Percentiles rank a stretch among this genome's conserved stretches.
Evolutionary conservation across 2,329 filamentous ascomycete genomes (phyloP).

Genomic region (Phoma sp.): DNA sequence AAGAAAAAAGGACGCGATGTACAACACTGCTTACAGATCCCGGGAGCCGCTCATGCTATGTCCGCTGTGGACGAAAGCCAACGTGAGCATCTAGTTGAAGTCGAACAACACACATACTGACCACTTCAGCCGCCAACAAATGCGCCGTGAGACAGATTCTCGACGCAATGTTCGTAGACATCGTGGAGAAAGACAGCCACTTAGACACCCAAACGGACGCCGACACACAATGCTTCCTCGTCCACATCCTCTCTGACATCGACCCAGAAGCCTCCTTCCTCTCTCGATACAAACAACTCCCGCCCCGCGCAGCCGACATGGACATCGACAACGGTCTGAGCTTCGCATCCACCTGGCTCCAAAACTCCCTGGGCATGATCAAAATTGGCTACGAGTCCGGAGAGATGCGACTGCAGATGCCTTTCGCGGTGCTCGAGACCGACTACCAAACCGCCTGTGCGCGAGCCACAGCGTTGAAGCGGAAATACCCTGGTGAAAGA

Average conservation of each 20-base stretch:
- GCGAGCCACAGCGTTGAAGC: neutral
- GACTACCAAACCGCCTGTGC: neutral
- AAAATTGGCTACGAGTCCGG: neutral
- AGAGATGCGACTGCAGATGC: neutral
- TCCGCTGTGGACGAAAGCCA: neutral
- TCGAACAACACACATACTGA: neutral
- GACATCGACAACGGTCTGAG: neutral
- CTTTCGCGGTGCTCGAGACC: neutral
- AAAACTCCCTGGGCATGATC: neutral
- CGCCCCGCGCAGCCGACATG: neutral
- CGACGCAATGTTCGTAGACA: neutral
- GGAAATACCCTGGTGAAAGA: neutral
- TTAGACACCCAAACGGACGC: neutral
- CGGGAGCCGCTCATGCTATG: neutral
- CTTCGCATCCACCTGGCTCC: neutral
- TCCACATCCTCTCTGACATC: neutral
- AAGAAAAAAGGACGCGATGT: neutral
- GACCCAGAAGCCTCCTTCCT: neutral
- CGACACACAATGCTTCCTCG: neutral
- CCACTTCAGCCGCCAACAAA: neutral
- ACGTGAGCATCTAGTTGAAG: neutral
- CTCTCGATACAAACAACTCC: neutral
- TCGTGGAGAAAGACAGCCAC: neutral
- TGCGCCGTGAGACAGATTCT: neutral
- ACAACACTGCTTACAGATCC: neutral